Evolutionary conservation across 345 rosid species (phyloP), one percentile per base, ranked within the genome.

Genomic region (Erodium maritimum): DNA sequence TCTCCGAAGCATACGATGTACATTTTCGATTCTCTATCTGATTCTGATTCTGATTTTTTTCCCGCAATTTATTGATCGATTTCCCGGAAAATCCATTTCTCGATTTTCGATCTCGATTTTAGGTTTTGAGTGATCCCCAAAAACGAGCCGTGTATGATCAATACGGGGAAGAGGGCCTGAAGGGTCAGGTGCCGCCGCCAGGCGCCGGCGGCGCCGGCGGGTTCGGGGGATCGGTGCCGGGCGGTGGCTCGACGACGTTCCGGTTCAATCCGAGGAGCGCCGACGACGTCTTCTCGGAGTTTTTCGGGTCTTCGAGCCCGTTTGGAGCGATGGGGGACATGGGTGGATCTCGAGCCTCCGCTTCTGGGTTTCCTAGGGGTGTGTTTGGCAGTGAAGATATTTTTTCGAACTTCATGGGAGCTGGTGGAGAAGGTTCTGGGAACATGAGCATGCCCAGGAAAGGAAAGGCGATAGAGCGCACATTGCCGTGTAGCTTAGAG

Each of bases 1-100:
- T 86, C 83, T 86, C 96, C 59, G 96, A 88, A 76, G 96, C 96
- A 29, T 88, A 86, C 73, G 96, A 88, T 69, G 96, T 88, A 80
- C 17, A 6, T 6, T 4, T 3, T 19, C 37, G 29, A 14, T 54
- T 13, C 7, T 5, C 19, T 20, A 13, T 6, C 0, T 19, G 23
- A 19, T 21, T 23, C 19, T 34, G 0, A n/a, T 23, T n/a, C 42
- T 16, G 3, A 17, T 21, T 13, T 1, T 23, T 13, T 24, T 7
- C n/a, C n/a, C n/a, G n/a, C n/a, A n/a, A n/a, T n/a, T n/a, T 22
- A 6, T 13, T 62, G n/a, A n/a, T n/a, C n/a, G n/a, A n/a, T 60
- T 17, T 7, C 23, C 4, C 34, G 22, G 20, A 62, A 20, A 16
- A 4, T 23, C 14, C 19, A 17, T 21, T 13, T 21, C 54, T 5